phyloP scores from a whole-genome alignment of 257 asterid genomes.

The Solanum verrucosum region DNA sequence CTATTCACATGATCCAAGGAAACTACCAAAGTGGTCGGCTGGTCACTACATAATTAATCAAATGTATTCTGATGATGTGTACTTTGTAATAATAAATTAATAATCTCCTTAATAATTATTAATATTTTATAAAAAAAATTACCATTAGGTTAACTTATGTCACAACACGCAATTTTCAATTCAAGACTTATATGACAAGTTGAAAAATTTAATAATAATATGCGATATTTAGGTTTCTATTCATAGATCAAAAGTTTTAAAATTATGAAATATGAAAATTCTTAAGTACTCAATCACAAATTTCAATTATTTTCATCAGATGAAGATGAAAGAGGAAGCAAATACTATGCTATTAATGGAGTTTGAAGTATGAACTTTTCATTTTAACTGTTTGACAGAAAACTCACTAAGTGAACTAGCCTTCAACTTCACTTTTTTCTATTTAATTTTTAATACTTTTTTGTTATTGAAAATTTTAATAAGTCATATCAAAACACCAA shows the following conservation, averaged over 20 bases:
- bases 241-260: background rate
- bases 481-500: background rate
- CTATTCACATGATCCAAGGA: background rate
- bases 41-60: background rate
- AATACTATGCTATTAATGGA: no score
- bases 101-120: background rate
- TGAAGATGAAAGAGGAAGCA: background rate
- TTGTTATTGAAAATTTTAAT: no score
- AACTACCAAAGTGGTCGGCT: background rate
- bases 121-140: background rate
- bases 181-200: background rate
- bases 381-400: no score
- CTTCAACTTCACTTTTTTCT: no score
- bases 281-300: background rate
- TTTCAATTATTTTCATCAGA: background rate
- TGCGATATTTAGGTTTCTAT: background rate
- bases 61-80: background rate
- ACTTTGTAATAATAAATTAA: background rate
- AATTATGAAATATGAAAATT: background rate
- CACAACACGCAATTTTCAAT: background rate
- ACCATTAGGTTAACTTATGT: background rate
- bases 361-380: background rate
- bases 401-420: no score
- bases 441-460: no score
- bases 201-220: no score